Conservation (phyloP, 768 basidiomycete species). For the Auricularia heimuer region DNA sequence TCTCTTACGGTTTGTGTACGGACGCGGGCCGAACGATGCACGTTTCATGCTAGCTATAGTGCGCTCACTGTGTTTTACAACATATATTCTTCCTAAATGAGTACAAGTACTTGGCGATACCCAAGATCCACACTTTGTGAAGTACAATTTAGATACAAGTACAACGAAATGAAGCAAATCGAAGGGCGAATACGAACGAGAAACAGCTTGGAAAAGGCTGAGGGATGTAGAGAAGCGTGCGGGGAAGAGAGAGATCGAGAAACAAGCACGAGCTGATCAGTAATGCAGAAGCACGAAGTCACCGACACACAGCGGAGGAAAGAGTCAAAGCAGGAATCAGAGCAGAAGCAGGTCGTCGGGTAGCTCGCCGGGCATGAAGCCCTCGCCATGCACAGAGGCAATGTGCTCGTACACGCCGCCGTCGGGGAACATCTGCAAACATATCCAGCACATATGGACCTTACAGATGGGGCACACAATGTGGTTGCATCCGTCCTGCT, state of each 20-base stretch:
- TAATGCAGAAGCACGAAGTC: neutral
- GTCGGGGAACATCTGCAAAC: neutral
- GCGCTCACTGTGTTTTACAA: neutral
- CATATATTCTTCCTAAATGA: neutral
- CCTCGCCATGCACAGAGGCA: neutral
- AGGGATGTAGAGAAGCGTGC: too few relatives aligned
- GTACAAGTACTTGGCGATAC: neutral
- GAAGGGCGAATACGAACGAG: too few relatives aligned
- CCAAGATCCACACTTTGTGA: neutral
- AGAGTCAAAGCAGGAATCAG: neutral
- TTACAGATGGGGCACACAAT: neutral
- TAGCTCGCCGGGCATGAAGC: neutral
- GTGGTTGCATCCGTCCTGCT: neutral
- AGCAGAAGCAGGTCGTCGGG: neutral
- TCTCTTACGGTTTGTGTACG: neutral
- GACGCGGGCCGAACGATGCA: neutral
- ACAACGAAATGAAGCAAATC: neutral
- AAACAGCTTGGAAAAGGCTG: too few relatives aligned
- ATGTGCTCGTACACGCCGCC: conserved; percentile 2
- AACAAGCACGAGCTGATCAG: neutral
- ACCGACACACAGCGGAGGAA: neutral
- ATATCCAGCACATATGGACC: neutral
- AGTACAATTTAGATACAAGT: neutral
- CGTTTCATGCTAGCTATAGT: neutral
- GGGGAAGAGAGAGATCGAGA: neutral